Evolutionary conservation across 345 rosid species (phyloP).

Genomic region (Turnera subulata): DNA sequence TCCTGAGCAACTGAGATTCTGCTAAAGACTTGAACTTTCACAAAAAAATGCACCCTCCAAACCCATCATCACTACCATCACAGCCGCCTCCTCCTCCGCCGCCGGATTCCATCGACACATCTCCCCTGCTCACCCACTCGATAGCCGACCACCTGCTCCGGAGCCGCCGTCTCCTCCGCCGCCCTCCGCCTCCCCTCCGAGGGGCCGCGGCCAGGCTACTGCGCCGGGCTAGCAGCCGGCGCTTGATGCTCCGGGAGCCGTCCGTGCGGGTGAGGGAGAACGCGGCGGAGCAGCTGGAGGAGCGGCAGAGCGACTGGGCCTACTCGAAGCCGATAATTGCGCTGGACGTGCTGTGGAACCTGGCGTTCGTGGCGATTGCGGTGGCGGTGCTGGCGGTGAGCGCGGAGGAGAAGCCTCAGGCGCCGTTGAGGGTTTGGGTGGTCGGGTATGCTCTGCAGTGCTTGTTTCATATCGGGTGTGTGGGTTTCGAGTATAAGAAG

Average conservation of each 20-base stretch:
- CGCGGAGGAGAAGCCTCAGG: slow-evolving; percentile 44
- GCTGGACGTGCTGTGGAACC: slow-evolving; percentile 70
- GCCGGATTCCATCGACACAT: slow-evolving; percentile 34
- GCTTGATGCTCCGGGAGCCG: slow-evolving; percentile 75
- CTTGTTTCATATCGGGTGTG: slow-evolving; percentile 59
- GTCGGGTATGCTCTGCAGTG: slow-evolving; percentile 65
- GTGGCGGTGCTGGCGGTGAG: slow-evolving; percentile 46
- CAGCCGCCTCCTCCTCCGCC: slow-evolving; percentile 18
- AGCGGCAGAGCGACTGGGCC: slow-evolving; percentile 73
- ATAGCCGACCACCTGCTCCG: slow-evolving; percentile 48
- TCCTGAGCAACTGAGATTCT: too few species aligned
- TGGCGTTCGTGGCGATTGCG: slow-evolving; percentile 47
- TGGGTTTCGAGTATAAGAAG: slow-evolving; percentile 48
- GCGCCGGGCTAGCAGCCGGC: slow-evolving; percentile 71
- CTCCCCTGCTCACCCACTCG: slow-evolving; percentile 44
- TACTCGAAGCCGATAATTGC: slow-evolving; percentile 64
- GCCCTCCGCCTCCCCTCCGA: slow-evolving; percentile 50
- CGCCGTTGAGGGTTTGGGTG: slow-evolving; percentile 75
- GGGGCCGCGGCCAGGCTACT: slow-evolving; percentile 65
- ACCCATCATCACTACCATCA: slow-evolving; percentile 12
- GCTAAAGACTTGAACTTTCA: too few species aligned
- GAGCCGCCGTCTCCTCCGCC: slow-evolving; percentile 51
- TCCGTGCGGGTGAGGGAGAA: slow-evolving; percentile 75
- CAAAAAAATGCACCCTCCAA: slow-evolving; percentile 34
- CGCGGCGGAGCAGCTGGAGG: slow-evolving; percentile 93